A percentile compares a stretch with the other conserved stretches of the same genome.
Conservation (phyloP, 2,329 filamentous ascomycete genomes). For the Diaporthe amygdali region DNA sequence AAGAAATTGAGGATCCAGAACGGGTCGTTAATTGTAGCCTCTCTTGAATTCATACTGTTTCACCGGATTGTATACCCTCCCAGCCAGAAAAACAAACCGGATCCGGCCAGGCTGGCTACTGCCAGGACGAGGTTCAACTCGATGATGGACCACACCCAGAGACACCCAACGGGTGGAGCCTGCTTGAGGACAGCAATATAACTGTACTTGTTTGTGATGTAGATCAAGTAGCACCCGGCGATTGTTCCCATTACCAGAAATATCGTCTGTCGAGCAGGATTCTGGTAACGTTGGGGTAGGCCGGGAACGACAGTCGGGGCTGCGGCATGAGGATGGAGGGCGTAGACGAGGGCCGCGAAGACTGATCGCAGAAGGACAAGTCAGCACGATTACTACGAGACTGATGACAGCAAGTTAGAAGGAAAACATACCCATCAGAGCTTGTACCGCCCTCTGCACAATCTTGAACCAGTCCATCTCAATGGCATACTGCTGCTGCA, state of each 20-base stretch:
- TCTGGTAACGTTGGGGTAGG: conserved; percentile 52
- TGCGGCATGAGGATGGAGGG: conserved; percentile 58
- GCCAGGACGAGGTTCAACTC: conserved; percentile 79
- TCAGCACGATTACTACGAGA: not conserved
- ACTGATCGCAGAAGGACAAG: conserved; percentile 43
- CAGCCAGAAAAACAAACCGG: conserved; percentile 51
- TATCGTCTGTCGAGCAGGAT: conserved; percentile 57
- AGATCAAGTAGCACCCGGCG: conserved; percentile 79
- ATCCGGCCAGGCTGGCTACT: conserved; percentile 55
- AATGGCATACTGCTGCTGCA: conserved; percentile 79
- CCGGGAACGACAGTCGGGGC: conserved; percentile 55
- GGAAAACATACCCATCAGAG: conserved; percentile 55
- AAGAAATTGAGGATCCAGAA: not conserved
- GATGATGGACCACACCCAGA: conserved; percentile 93
- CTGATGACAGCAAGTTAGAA: not conserved
- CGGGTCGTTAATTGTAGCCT: too few relatives aligned
- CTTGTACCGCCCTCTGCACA: conserved; percentile 54
- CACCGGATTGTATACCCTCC: conserved; percentile 49
- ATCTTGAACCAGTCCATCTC: conserved; percentile 66
- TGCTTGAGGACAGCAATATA: conserved; percentile 93
- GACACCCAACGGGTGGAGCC: conserved; percentile 83
- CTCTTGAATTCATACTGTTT: not conserved
- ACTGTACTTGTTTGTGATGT: conserved; percentile 77
- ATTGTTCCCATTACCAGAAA: conserved; percentile 68
- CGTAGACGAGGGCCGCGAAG: conserved; percentile 60